These are phyloP conservation scores for Favolaschia claudopus DNA, from an alignment of 768 basidiomycete species.

Conservation along the genomic window DNA sequence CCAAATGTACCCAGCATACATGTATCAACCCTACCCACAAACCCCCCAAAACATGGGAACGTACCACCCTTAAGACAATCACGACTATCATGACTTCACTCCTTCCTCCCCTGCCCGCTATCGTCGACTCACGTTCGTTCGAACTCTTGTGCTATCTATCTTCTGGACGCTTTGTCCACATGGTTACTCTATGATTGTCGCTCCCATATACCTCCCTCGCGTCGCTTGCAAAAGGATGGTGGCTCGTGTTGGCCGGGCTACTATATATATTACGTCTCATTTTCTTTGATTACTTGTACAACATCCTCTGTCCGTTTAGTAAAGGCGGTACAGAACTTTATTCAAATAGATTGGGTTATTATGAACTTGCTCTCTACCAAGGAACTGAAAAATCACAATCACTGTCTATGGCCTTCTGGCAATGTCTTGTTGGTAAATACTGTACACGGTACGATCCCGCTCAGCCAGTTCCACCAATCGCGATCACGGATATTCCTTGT, in stretches of 20 bases:
- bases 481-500: no score
- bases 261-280: conserved; percentile 41
- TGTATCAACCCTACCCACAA: conserved; percentile 87
- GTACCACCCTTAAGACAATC: conserved; percentile 64
- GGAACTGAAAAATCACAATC: no score
- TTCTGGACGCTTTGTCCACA: conserved; percentile 15
- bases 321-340: conserved; percentile 19
- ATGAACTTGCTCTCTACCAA: no score
- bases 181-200: conserved; percentile 26
- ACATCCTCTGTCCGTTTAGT: conserved; percentile 45
- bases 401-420: no score
- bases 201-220: conserved; percentile 20
- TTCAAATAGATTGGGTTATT: conserved; percentile 19
- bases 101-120: conserved; percentile 27
- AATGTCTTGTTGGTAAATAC: no score
- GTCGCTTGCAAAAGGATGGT: conserved; percentile 1
- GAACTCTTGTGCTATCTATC: conserved; percentile 15
- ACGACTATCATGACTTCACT: conserved; percentile 43
- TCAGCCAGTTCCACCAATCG: no score
- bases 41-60: conserved; percentile 80
- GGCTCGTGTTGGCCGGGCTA: conserved; percentile 47
- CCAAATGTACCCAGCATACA: conserved; percentile 81
- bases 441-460: no score
- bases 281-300: conserved; percentile 51
- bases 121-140: conserved; percentile 28